Evolutionary conservation across 2,329 filamentous ascomycete genomes (phyloP).

Genomic region (Sporothrix curviconia): DNA sequence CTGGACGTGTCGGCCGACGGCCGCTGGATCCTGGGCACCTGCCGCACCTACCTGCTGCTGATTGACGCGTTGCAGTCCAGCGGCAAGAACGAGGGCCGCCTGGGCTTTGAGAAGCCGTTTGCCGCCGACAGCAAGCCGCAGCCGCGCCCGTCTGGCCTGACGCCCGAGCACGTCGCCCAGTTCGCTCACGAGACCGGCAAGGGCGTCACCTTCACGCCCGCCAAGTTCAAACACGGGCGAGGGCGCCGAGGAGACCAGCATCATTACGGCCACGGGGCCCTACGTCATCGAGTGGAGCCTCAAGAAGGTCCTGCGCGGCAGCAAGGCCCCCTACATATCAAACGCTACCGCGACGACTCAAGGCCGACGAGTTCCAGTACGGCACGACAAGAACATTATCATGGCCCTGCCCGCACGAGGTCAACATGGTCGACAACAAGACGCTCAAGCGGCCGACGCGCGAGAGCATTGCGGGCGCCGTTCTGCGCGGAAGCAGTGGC

Average conservation of each 20-base stretch:
- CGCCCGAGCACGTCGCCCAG: constrained; percentile 88
- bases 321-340: constrained; percentile 92
- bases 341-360: constrained; percentile 91
- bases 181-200: constrained; percentile 94
- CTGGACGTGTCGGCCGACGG: constrained; percentile 94
- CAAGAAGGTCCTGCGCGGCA: constrained; percentile 76
- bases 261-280: constrained; percentile 92
- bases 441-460: constrained; percentile 81
- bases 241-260: constrained; percentile 77
- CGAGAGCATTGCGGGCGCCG: constrained; percentile 72
- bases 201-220: constrained; percentile 61
- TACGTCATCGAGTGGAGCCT: constrained; percentile 96
- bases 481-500: constrained; percentile 25
- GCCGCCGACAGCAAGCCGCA: constrained; percentile 90
- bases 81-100: constrained; percentile 93
- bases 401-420: constrained; percentile 93
- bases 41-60: constrained; percentile 86
- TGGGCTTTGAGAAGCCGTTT: constrained; percentile 94
- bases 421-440: constrained; percentile 91
- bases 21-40: constrained; percentile 91
- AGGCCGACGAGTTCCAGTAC: constrained; percentile 97
- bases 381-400: constrained; percentile 97
- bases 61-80: constrained; percentile 86
- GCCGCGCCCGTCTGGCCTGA: constrained; percentile 80
- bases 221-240: constrained; percentile 53